Percentiles rank a stretch among this genome's conserved stretches.
Evolutionary conservation across 1,284 basidiomycete genomes (phyloP).

Genomic region (Mycena sp.): DNA sequence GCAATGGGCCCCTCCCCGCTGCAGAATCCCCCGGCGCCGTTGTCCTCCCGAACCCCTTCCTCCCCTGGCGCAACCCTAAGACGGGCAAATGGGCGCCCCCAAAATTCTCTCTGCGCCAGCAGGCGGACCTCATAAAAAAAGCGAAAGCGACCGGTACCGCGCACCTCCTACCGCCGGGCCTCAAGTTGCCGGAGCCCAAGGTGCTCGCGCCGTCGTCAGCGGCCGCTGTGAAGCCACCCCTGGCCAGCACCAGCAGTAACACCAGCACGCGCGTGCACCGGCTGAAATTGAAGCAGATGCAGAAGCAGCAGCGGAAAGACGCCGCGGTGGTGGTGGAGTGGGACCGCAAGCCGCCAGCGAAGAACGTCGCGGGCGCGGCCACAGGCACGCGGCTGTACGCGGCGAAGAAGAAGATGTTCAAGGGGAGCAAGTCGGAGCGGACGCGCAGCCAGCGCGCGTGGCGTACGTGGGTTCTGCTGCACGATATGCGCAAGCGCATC

Average conservation of each 20-base stretch:
- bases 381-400: constrained; percentile 73
- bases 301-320: constrained; percentile 21
- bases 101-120: constrained; percentile 75
- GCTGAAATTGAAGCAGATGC: constrained; percentile 6
- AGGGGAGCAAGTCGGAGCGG: constrained; percentile 86
- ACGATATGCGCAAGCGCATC: constrained; percentile 73
- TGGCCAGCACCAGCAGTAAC: no score
- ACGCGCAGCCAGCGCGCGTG: constrained; percentile 52
- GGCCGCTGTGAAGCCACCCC: no score
- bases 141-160: constrained; percentile 63
- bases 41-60: constrained; percentile 70
- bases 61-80: constrained; percentile 65
- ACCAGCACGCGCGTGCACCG: no score
- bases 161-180: constrained; percentile 71
- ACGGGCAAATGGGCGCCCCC: constrained; percentile 75
- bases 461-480: constrained; percentile 64
- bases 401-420: constrained; percentile 83
- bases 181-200: constrained; percentile 52
- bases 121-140: constrained; percentile 81
- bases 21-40: constrained; percentile 38
- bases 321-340: constrained; percentile 60
- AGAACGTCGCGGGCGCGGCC: constrained; percentile 61
- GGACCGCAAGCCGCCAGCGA: constrained; percentile 63
- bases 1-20: constrained; percentile 47
- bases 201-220: constrained; percentile 16